These are phyloP conservation scores for Colletotrichum lupini DNA, from an alignment of 2,329 filamentous ascomycete genomes.

Conservation along the genomic window DNA sequence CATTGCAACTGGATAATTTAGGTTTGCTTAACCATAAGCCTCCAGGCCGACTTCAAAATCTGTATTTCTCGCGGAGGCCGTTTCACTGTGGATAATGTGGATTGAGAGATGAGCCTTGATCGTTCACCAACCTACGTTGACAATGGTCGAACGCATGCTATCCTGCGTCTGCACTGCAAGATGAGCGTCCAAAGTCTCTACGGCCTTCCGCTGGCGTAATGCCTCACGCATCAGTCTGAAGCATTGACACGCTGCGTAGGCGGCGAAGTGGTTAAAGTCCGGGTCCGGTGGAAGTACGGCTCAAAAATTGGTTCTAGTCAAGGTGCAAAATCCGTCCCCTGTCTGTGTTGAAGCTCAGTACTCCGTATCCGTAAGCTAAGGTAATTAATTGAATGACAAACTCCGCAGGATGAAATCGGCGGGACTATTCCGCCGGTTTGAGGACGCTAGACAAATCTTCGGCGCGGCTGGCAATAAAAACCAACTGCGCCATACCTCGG, in stretches of 20 bases:
- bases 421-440: not conserved
- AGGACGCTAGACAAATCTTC: not conserved
- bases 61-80: too few species aligned
- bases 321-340: not conserved
- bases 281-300: not conserved
- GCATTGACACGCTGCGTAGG: not conserved
- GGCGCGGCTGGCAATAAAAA: not conserved
- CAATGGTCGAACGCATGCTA: too few species aligned
- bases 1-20: too few species aligned
- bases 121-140: too few species aligned
- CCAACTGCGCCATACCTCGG: constrained; percentile 8
- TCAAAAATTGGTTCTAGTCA: not conserved
- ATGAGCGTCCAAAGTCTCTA: too few species aligned
- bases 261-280: not conserved
- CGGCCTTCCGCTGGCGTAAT: not conserved
- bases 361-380: too few species aligned
- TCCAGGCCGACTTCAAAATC: too few species aligned
- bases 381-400: not conserved
- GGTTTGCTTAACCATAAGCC: too few species aligned
- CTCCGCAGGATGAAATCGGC: constrained; percentile 5
- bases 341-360: not conserved
- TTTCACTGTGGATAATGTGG: too few species aligned
- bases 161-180: too few species aligned
- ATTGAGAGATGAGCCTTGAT: too few species aligned
- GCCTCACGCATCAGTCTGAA: not conserved